A percentile compares a stretch with the other conserved stretches of the same genome.
These are phyloP conservation scores for Lenwebbia sp. DNA, from an alignment of 345 rosid genomes.

Conservation along the genomic window DNA sequence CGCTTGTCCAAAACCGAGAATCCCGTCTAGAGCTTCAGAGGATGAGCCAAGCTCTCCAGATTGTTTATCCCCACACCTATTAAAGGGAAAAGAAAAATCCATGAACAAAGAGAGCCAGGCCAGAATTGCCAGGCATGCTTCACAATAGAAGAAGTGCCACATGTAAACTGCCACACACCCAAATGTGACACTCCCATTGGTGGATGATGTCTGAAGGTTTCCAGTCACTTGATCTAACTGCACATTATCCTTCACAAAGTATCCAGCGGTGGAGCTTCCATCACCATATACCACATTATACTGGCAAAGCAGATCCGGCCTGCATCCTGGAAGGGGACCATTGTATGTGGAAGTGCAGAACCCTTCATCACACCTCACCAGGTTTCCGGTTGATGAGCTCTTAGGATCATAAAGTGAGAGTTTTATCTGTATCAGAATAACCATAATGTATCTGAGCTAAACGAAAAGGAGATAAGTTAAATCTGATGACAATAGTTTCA, in stretches of 20 bases:
- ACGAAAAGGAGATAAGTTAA: background rate
- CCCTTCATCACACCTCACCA: slow-evolving; percentile 16
- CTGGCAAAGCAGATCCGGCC: slow-evolving; percentile 12
- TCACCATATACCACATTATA: slow-evolving; percentile 34
- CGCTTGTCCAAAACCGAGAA: slow-evolving; percentile 40
- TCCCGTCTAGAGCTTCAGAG: slow-evolving; percentile 32
- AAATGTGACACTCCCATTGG: slow-evolving; percentile 20
- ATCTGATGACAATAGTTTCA: background rate
- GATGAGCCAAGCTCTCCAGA: slow-evolving; percentile 37
- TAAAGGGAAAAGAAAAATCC: background rate
- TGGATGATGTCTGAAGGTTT: slow-evolving; percentile 15
- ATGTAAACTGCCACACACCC: slow-evolving; percentile 16
- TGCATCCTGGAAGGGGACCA: slow-evolving; percentile 22
- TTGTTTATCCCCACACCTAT: slow-evolving; percentile 34
- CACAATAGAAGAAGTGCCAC: background rate
- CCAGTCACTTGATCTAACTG: slow-evolving; percentile 18
- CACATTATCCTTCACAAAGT: slow-evolving; percentile 24
- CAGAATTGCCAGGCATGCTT: background rate
- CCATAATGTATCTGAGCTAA: background rate
- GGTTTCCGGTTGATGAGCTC: slow-evolving; percentile 10
- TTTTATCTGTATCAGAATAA: slow-evolving; percentile 14
- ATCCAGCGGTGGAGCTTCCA: slow-evolving; percentile 42
- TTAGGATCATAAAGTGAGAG: slow-evolving; percentile 25
- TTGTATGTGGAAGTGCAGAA: slow-evolving; percentile 25
- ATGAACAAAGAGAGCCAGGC: background rate